phyloP scores from a whole-genome alignment of 2,329 filamentous ascomycete genomes.

The Nothophaeocryptopus gaeumannii region DNA sequence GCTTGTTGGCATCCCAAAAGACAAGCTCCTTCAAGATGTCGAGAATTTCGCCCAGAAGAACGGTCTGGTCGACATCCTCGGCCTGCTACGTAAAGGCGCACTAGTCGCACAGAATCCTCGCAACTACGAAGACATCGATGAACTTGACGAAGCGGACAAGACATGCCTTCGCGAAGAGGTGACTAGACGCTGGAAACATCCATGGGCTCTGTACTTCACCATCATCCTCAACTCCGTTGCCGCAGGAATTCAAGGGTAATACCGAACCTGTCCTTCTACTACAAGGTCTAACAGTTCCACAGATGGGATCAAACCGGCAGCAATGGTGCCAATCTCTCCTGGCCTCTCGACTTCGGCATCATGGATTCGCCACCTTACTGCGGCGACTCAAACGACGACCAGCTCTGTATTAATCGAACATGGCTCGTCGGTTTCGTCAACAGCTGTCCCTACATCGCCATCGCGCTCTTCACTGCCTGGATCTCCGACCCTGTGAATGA shows the following conservation, averaged over 20 bases:
- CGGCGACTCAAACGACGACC: neutral
- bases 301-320: constrained; percentile 32
- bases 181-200: constrained; percentile 51
- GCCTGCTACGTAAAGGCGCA: constrained; percentile 52
- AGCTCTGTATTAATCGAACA: constrained; percentile 15
- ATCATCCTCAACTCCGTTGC: constrained; percentile 27
- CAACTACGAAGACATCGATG: constrained; percentile 48
- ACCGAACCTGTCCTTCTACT: too few relatives aligned
- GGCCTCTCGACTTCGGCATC: constrained; percentile 29
- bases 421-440: constrained; percentile 43
- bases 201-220: constrained; percentile 49
- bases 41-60: constrained; percentile 13
- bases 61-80: constrained; percentile 41
- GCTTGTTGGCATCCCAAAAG: constrained; percentile 11
- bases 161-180: constrained; percentile 43
- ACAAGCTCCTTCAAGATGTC: constrained; percentile 11
- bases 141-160: constrained; percentile 46
- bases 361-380: neutral
- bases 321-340: constrained; percentile 34
- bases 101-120: constrained; percentile 53
- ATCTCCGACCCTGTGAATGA: constrained; percentile 50
- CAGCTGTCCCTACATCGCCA: constrained; percentile 50
- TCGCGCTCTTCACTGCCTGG: constrained; percentile 38
- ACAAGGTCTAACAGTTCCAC: too few relatives aligned
- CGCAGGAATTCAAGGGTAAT: constrained; percentile 23